Evolutionary conservation across 345 rosid species (phyloP).

Genomic region (Eucalyptus lansdowneana): DNA sequence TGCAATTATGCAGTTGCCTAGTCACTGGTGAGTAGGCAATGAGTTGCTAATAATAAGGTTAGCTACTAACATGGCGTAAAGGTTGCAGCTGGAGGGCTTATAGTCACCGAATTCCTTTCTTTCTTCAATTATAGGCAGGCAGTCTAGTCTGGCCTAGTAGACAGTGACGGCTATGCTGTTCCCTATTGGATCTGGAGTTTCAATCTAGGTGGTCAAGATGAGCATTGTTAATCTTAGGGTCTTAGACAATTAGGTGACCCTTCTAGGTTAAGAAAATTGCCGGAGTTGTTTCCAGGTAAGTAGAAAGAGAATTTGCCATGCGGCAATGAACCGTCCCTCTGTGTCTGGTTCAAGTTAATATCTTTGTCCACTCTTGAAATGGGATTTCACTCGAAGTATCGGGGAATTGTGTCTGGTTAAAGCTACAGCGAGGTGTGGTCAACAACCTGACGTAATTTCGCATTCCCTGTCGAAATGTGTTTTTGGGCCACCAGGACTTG

Average conservation of each 20-base stretch:
- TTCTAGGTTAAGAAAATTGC: not conserved
- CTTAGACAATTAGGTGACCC: not conserved
- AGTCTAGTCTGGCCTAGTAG: not conserved
- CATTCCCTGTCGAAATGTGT: not conserved
- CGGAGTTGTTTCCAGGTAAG: not conserved
- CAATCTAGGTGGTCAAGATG: not conserved
- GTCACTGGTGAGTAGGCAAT: not conserved
- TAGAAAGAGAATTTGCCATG: not conserved
- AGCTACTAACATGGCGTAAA: not conserved
- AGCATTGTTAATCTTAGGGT: not conserved
- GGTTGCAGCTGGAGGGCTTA: not conserved
- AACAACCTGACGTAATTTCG: not conserved
- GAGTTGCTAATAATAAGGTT: not conserved
- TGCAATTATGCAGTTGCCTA: not conserved
- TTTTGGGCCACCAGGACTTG: not conserved
- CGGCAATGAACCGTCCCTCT: not conserved
- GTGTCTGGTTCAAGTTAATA: not conserved
- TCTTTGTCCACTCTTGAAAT: not conserved
- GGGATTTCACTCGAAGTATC: not conserved
- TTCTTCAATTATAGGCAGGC: not conserved
- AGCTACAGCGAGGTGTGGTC: not conserved
- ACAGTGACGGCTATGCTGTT: not conserved
- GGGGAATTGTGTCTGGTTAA: not conserved
- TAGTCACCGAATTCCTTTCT: not conserved
- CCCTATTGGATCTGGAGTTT: not conserved